These are phyloP conservation scores for Colletotrichum filicis DNA, from an alignment of 2,329 filamentous ascomycete genomes.

Conservation along the genomic window DNA sequence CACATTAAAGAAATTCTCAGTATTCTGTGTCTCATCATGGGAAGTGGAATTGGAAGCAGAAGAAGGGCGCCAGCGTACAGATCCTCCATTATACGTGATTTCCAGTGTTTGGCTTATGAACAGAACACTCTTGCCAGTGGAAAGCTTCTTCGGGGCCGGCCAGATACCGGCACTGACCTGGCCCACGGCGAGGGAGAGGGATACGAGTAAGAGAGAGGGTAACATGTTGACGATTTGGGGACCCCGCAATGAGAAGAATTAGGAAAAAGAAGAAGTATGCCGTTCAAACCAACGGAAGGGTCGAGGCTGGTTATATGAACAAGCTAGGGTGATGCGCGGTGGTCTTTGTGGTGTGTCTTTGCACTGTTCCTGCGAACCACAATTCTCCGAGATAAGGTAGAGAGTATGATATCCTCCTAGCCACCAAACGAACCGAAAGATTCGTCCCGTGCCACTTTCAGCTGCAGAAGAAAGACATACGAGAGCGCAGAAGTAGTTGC, in stretches of 20 bases:
- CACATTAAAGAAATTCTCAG: slow-evolving; percentile 47
- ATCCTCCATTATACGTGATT: slow-evolving; percentile 68
- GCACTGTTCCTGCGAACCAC: not conserved
- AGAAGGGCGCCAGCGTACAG: slow-evolving; percentile 60
- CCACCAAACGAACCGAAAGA: slow-evolving; percentile 4
- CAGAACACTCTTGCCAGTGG: slow-evolving; percentile 62
- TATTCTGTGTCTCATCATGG: slow-evolving; percentile 37
- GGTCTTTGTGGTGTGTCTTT: not conserved
- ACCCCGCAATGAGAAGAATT: not conserved
- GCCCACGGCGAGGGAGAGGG: slow-evolving; percentile 52
- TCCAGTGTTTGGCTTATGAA: slow-evolving; percentile 63
- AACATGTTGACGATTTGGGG: slow-evolving; percentile 39
- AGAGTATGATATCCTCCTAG: not conserved
- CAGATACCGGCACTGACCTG: slow-evolving; percentile 63
- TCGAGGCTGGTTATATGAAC: slow-evolving; percentile 14
- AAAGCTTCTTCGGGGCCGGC: slow-evolving; percentile 64
- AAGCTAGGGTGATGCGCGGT: not conserved
- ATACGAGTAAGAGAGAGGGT: slow-evolving; percentile 46
- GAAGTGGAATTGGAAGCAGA: slow-evolving; percentile 38
- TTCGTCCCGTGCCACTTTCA: slow-evolving; percentile 8
- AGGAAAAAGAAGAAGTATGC: not conserved
- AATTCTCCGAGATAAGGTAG: not conserved
- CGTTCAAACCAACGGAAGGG: not conserved
- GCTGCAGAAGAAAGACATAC: slow-evolving; percentile 13
- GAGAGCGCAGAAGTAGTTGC: not conserved